Conservation (phyloP, 169 alveolate genomes). For the Theileria orientalis region DNA sequence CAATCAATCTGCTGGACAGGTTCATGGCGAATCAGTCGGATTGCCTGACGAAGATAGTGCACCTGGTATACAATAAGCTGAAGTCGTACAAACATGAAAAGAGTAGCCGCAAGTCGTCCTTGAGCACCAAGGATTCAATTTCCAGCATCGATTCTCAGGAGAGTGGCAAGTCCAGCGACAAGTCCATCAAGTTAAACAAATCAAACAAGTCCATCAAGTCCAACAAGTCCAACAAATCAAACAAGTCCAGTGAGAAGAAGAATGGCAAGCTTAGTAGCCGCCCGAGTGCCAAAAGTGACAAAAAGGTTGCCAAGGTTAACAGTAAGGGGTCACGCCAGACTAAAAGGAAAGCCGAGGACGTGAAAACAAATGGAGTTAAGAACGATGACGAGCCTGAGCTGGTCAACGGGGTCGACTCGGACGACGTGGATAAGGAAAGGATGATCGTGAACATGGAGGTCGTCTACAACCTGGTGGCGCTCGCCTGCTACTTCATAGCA, state of each 20-base stretch:
- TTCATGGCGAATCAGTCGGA: slow-evolving; percentile 37
- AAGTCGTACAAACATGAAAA: neutral
- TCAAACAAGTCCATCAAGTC: neutral
- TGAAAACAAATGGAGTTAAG: neutral
- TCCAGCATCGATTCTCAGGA: no score
- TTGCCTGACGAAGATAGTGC: slow-evolving; percentile 15
- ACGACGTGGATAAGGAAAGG: neutral
- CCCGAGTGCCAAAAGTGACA: no score
- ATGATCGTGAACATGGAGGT: slow-evolving; percentile 9
- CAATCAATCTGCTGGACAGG: slow-evolving; percentile 52
- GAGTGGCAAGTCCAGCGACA: no score
- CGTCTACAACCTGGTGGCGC: slow-evolving; percentile 44
- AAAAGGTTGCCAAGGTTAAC: no score
- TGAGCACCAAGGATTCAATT: neutral
- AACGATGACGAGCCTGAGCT: no score
- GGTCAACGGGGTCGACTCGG: neutral
- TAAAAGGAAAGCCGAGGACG: neutral
- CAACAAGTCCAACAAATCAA: neutral
- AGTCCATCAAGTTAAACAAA: no score
- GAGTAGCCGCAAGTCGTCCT: no score
- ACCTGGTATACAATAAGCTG: slow-evolving; percentile 8
- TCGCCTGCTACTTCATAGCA: slow-evolving; percentile 64
- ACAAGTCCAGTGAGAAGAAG: neutral
- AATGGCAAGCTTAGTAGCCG: neutral
- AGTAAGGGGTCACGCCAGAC: neutral